Evolutionary conservation across 192 early-diverging fungal species (phyloP), one percentile per base, ranked within the genome.

Genomic region (Entomortierella lignicola): DNA sequence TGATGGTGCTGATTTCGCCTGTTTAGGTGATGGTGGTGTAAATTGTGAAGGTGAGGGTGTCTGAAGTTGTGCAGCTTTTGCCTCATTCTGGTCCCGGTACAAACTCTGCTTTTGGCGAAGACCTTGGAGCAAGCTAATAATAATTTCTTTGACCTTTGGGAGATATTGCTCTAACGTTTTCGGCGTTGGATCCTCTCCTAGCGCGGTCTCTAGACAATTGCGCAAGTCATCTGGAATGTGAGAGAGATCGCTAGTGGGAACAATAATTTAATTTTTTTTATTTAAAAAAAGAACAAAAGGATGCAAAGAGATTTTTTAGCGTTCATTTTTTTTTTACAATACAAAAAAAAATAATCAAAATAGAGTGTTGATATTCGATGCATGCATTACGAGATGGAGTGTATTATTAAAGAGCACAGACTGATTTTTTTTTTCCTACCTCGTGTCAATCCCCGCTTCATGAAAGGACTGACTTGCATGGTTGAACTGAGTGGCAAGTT

Each of bases 21-120:
- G n/a, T 20, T 29, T 5, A 13, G 55, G 30, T 32, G 55, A 6
- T 57, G 55, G 8, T 4, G 55, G 29, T 34, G 55, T 26, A 13
- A 31, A 20, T 11, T 47, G 44, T 47, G 55, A 4, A 7, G n/a
- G 52, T 12, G 52, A 25, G 4, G 52, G 52, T 7, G 52, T 54
- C 25, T 41, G 55, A 10, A 47, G 53, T 3, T 67, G 67, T n/a
- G 62, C 52, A 4, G 67, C 15, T 39, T 63, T 64, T 4, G 68
- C 57, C 52, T 79, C 62, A 20, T 70, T 39, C 8, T 55, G 66
- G 31, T 87, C 84, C 25, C 83, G 58, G 54, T 83, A 79, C 7
- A 83, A 21, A 31, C 75, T 81, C 72, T 89, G 87, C 31, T 88
- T 89, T 32, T 55, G 66, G 47, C 86, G 87, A 30, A 89, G 55